These are phyloP conservation scores for Apiotrichum siamense DNA, from an alignment of 1,284 basidiomycete genomes.

Conservation along the genomic window DNA sequence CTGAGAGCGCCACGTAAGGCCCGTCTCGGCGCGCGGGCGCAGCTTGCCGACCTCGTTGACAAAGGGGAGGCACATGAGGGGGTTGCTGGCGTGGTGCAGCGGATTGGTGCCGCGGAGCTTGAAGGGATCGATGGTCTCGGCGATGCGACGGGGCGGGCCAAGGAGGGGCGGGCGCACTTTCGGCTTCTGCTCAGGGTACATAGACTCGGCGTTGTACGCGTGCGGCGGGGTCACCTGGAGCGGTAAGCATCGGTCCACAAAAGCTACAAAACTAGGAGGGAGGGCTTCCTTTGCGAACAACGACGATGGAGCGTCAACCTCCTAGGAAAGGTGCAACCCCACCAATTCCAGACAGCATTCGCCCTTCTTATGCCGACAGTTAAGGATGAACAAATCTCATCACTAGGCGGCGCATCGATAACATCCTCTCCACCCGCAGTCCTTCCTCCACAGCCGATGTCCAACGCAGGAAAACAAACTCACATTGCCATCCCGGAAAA, in stretches of 20 bases:
- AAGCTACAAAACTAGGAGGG: not conserved
- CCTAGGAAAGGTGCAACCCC: no score
- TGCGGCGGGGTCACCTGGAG: conserved; percentile 14
- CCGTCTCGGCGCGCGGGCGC: conserved; percentile 61
- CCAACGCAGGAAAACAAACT: not conserved
- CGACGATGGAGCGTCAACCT: no score
- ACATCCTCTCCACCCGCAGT: no score
- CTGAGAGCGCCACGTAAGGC: conserved; percentile 75
- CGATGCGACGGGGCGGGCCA: conserved; percentile 32
- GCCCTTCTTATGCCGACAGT: no score
- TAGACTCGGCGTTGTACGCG: conserved; percentile 8
- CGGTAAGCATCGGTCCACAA: not conserved
- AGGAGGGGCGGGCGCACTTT: conserved; percentile 27
- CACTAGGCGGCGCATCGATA: no score
- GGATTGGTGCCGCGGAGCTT: conserved; percentile 29
- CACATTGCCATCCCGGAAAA: conserved; percentile 8
- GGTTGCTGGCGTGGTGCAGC: conserved; percentile 53
- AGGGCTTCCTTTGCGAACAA: no score
- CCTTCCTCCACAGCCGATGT: no score
- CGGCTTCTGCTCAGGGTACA: conserved; percentile 14
- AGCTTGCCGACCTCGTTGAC: conserved; percentile 84
- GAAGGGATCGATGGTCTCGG: conserved; percentile 42
- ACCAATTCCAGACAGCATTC: no score
- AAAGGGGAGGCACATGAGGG: conserved; percentile 60
- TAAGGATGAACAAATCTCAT: no score